phyloP scores from a whole-genome alignment of 176 grass and related monocot genomes.

The Rhynchospora breviuscula region DNA sequence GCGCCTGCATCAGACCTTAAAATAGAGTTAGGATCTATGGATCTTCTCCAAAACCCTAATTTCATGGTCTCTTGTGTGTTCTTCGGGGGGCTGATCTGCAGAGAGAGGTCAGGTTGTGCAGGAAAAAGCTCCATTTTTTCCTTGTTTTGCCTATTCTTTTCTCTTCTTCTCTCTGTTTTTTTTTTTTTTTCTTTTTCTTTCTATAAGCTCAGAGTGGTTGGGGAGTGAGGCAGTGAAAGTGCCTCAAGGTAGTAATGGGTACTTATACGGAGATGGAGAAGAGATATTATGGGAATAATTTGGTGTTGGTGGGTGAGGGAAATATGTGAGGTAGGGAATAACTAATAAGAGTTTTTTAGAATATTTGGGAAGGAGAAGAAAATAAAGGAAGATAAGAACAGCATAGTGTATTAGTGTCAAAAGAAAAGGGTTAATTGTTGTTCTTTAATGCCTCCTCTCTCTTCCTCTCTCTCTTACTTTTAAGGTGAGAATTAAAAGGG shows the following conservation, averaged over 20 bases:
- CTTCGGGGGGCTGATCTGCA: conserved; percentile 68
- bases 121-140: conserved; percentile 78
- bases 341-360: background rate
- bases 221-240: conserved; percentile 30
- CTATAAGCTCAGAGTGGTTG: conserved; percentile 27
- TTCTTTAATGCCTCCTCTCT: background rate
- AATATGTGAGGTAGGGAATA: conserved; percentile 23
- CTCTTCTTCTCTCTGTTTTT: conserved; percentile 11
- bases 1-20: background rate
- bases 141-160: conserved; percentile 15
- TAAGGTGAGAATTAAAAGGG: conserved; percentile 14
- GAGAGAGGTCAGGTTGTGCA: conserved; percentile 74
- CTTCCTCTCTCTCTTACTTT: conserved; percentile 7
- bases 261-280: conserved; percentile 36
- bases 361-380: background rate
- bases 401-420: background rate
- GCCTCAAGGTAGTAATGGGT: conserved; percentile 41
- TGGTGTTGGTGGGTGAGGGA: conserved; percentile 22
- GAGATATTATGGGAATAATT: conserved; percentile 19
- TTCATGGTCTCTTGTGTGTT: conserved; percentile 42
- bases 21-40: conserved; percentile 32
- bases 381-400: background rate
- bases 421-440: background rate
- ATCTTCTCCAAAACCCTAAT: conserved; percentile 89
- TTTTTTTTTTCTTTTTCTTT: background rate